A percentile compares a stretch with the other conserved stretches of the same genome.
These are phyloP conservation scores for Penicillium coffeae DNA, from an alignment of 495 filamentous ascomycete genomes.

Conservation along the genomic window DNA sequence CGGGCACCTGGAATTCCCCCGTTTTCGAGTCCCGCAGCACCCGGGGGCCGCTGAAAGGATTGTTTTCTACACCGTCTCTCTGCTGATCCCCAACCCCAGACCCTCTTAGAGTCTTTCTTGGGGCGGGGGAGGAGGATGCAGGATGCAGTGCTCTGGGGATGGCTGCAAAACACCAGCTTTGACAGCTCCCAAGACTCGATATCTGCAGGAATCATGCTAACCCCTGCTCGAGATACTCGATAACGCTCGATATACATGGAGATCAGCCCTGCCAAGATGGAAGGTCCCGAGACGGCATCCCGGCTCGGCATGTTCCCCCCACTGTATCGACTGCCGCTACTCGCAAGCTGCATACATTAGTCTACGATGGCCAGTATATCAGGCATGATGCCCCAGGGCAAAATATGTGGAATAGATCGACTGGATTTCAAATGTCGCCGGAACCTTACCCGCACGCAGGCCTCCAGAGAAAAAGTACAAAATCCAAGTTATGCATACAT, in stretches of 20 bases:
- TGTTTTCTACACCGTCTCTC: not conserved
- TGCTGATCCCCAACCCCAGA: not conserved
- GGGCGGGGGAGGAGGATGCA: not conserved
- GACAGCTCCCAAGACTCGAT: too few species aligned
- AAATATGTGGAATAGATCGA: too few species aligned
- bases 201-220: too few species aligned
- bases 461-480: constrained; percentile 14
- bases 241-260: too few species aligned
- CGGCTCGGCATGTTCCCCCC: constrained; percentile 4
- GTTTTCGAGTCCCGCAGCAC: not conserved
- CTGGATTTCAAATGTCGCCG: constrained; percentile 11
- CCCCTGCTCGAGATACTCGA: too few species aligned
- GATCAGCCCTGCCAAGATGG: constrained; percentile 6
- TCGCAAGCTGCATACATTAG: too few species aligned
- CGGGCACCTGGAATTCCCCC: not conserved
- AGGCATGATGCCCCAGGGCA: not conserved
- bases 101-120: constrained; percentile 7
- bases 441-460: constrained; percentile 11
- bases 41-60: too few species aligned
- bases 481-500: constrained; percentile 37
- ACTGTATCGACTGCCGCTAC: not conserved
- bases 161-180: too few species aligned
- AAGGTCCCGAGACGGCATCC: constrained; percentile 4
- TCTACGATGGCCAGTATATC: too few species aligned
- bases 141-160: too few species aligned